Evolutionary conservation across 352 stramenopile genomes (phyloP).

Genomic region (Phytophthora crassamura): DNA sequence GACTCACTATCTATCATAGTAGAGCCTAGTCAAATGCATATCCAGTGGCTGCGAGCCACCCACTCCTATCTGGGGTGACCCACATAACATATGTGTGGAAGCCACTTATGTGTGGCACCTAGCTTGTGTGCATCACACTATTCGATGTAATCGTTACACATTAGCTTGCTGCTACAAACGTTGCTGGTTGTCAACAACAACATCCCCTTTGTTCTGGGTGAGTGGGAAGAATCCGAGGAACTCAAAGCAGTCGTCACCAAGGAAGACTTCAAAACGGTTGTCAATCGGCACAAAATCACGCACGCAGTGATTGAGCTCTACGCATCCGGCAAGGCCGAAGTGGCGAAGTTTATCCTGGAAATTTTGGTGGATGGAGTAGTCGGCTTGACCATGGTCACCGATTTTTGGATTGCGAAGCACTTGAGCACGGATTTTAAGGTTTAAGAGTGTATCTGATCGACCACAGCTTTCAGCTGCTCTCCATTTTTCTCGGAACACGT

Average conservation of each 20-base stretch:
- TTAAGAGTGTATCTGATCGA: conserved; percentile 10
- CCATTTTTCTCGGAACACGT: conserved; percentile 5
- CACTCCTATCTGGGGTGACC: no score
- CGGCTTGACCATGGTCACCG: not conserved
- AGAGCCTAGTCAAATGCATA: no score
- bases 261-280: not conserved
- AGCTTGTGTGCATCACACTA: no score
- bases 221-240: conserved; percentile 11
- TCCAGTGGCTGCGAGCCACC: no score
- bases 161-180: conserved; percentile 7
- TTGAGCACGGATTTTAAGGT: not conserved
- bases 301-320: conserved; percentile 15
- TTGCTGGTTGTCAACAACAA: conserved; percentile 9
- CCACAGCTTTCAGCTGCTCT: not conserved
- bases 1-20: no score
- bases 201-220: conserved; percentile 9
- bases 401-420: conserved; percentile 3
- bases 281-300: conserved; percentile 1
- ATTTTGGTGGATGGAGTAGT: not conserved
- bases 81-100: no score
- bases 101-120: no score
- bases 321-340: not conserved
- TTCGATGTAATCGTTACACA: no score
- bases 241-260: conserved; percentile 6
- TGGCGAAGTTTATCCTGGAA: not conserved